Conservation (phyloP, 257 asterid species). For the Solanum raphanifolium region DNA sequence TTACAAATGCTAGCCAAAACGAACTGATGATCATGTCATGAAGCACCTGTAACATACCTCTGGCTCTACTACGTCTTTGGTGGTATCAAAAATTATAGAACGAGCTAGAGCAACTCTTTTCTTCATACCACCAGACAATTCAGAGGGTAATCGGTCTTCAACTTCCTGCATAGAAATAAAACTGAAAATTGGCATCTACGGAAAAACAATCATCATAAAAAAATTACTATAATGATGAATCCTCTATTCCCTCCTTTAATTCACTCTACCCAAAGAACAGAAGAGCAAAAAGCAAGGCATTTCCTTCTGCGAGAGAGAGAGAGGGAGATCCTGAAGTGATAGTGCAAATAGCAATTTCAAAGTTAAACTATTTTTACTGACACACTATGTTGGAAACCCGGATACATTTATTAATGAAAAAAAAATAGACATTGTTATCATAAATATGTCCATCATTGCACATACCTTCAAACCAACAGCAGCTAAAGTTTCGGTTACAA, state of each 20-base stretch:
- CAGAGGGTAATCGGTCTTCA: slow-evolving; percentile 90
- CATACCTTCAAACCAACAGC: slow-evolving; percentile 98
- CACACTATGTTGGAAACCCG: not conserved
- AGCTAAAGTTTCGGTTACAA: slow-evolving; percentile 89
- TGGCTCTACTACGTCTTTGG: slow-evolving; percentile 77
- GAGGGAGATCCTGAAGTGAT: not conserved
- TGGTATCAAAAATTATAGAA: slow-evolving; percentile 82
- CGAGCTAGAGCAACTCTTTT: slow-evolving; percentile 99
- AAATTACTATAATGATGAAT: not conserved
- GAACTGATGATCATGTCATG: not conserved
- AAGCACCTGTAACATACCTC: slow-evolving; percentile 50
- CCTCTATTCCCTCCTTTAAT: not conserved
- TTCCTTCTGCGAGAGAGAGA: not conserved
- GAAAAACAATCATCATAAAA: slow-evolving; percentile 1
- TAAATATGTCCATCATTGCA: not conserved
- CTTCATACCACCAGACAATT: slow-evolving; percentile 99
- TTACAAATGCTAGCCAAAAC: not conserved
- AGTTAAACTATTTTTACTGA: not conserved
- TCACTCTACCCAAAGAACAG: not conserved
- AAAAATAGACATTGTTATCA: not conserved
- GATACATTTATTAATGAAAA: not conserved
- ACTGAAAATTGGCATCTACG: not conserved
- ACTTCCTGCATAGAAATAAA: slow-evolving; percentile 55
- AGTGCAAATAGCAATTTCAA: not conserved
- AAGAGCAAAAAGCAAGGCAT: not conserved